phyloP scores from a whole-genome alignment of 345 rosid genomes.

The Viola odorata region DNA sequence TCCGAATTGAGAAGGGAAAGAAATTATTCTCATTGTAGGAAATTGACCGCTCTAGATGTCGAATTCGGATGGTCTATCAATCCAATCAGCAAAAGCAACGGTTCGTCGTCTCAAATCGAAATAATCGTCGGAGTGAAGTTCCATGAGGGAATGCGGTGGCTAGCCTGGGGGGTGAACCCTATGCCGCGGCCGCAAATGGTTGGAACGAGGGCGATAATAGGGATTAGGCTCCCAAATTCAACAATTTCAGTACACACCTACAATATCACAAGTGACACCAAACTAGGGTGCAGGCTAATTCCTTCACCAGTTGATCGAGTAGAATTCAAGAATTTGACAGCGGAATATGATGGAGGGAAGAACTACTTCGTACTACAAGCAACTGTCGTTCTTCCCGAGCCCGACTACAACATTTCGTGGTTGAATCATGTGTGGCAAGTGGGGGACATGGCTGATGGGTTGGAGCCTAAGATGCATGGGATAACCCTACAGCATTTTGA shows the following conservation, averaged over 20 bases:
- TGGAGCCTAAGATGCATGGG: constrained; percentile 30
- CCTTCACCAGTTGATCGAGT: constrained; percentile 20
- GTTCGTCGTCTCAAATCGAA: constrained; percentile 5
- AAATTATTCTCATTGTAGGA: constrained; percentile 15
- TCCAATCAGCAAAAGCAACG: background rate
- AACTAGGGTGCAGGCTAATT: constrained; percentile 29
- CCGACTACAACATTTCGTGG: constrained; percentile 21
- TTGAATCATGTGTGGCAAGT: constrained; percentile 54
- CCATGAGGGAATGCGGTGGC: constrained; percentile 27
- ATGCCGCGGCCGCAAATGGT: constrained; percentile 30
- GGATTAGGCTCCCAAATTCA: constrained; percentile 19
- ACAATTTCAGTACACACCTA: constrained; percentile 11
- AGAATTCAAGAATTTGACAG: background rate
- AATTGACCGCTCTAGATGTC: constrained; percentile 27
- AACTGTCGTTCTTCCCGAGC: constrained; percentile 25
- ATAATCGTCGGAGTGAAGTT: constrained; percentile 26
- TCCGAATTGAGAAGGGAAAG: background rate
- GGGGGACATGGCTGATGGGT: constrained; percentile 23
- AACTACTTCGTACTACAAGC: constrained; percentile 17
- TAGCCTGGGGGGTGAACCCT: constrained; percentile 65
- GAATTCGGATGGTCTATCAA: constrained; percentile 27
- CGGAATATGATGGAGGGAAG: background rate
- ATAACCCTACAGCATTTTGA: constrained; percentile 34
- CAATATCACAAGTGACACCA: constrained; percentile 29
- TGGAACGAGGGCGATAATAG: constrained; percentile 52